Evolutionary conservation across 768 basidiomycete genomes (phyloP).

Genomic region (Leccinum disarticulatum): DNA sequence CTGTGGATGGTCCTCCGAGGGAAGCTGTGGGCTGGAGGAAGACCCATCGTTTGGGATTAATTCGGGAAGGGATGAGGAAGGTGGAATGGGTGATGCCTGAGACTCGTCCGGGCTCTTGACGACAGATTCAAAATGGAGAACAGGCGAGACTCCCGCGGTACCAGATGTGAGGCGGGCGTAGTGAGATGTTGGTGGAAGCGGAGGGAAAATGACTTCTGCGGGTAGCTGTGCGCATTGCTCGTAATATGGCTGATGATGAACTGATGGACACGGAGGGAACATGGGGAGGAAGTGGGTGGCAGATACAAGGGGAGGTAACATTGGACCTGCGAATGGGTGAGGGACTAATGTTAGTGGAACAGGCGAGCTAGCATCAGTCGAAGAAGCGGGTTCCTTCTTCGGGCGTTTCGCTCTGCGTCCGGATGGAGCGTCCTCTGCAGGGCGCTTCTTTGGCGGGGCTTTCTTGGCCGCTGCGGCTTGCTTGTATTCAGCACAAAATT

Average conservation of each 20-base stretch:
- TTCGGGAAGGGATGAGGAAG: slow-evolving; percentile 52
- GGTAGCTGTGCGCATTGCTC: slow-evolving; percentile 55
- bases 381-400: slow-evolving; percentile 37
- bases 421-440: slow-evolving; percentile 36
- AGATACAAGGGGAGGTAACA: slow-evolving; percentile 24
- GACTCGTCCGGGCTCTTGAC: slow-evolving; percentile 22
- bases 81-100: slow-evolving; percentile 31
- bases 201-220: slow-evolving; percentile 72
- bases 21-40: slow-evolving; percentile 62
- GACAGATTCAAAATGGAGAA: slow-evolving; percentile 21
- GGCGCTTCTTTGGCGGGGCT: slow-evolving; percentile 38
- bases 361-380: slow-evolving; percentile 27
- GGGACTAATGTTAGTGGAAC: slow-evolving; percentile 21
- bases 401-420: slow-evolving; percentile 47
- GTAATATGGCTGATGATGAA: slow-evolving; percentile 76
- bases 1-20: slow-evolving; percentile 27
- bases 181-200: slow-evolving; percentile 55
- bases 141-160: slow-evolving; percentile 10
- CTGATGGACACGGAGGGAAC: slow-evolving; percentile 56
- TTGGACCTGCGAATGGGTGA: slow-evolving; percentile 12
- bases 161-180: slow-evolving; percentile 34
- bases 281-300: slow-evolving; percentile 33
- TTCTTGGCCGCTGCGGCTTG: slow-evolving; percentile 31
- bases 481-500: slow-evolving; percentile 42
- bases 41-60: slow-evolving; percentile 63